Percentiles rank a stretch among this genome's conserved stretches.
These are phyloP conservation scores for Mortierella sp. DNA, from an alignment of 371 early-diverging fungal species.

Conservation along the genomic window DNA sequence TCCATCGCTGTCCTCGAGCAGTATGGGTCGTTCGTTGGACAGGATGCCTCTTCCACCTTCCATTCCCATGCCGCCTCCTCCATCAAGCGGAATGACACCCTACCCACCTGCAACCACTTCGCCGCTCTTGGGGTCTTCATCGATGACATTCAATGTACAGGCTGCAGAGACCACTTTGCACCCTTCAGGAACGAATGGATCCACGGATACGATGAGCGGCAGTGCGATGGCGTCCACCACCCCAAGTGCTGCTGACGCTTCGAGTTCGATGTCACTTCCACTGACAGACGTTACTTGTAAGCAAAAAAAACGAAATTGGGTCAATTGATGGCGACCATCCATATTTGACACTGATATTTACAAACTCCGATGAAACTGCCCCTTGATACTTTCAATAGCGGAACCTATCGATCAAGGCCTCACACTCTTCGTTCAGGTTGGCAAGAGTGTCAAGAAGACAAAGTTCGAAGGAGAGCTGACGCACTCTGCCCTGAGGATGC, in stretches of 20 bases:
- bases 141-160: slow-evolving; percentile 9
- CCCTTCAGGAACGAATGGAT: slow-evolving; percentile 3
- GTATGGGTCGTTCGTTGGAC: slow-evolving; percentile 13
- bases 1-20: slow-evolving; percentile 16
- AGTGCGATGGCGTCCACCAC: neutral
- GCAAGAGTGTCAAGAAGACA: slow-evolving; percentile 62
- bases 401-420: slow-evolving; percentile 24
- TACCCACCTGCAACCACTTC: slow-evolving; percentile 9
- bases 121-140: slow-evolving; percentile 29
- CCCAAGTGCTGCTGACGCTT: slow-evolving; percentile 9
- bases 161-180: neutral
- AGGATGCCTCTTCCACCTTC: slow-evolving; percentile 23
- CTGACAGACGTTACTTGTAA: slow-evolving; percentile 35
- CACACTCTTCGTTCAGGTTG: slow-evolving; percentile 63
- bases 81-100: neutral
- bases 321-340: neutral
- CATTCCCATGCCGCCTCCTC: slow-evolving; percentile 17
- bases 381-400: slow-evolving; percentile 6
- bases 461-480: slow-evolving; percentile 67
- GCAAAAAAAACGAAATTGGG: neutral
- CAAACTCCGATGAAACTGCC: too few relatives aligned
- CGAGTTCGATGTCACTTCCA: slow-evolving; percentile 23
- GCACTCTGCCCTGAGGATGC: slow-evolving; percentile 66
- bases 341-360: too few relatives aligned
- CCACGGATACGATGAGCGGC: slow-evolving; percentile 15